A percentile compares a stretch with the other conserved stretches of the same genome.
Conservation (phyloP, 768 basidiomycete genomes). For the Tylopilus sp. region DNA sequence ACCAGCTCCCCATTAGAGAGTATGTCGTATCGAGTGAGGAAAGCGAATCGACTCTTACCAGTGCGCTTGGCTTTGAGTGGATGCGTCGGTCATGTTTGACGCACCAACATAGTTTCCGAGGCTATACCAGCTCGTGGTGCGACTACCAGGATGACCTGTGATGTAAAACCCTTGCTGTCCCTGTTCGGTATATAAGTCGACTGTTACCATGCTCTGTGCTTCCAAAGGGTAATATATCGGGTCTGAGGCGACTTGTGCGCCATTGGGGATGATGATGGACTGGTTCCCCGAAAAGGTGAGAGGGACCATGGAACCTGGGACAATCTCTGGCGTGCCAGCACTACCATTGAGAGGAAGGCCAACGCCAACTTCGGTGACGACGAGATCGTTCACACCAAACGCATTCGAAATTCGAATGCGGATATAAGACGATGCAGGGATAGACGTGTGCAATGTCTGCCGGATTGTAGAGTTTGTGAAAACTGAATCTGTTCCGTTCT, state of each 20-base stretch:
- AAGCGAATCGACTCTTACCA: no score
- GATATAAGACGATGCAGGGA: constrained; percentile 1
- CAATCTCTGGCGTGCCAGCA: neutral
- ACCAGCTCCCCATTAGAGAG: constrained; percentile 7
- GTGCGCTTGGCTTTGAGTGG: no score
- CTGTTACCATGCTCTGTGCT: neutral
- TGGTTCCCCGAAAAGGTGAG: constrained; percentile 2
- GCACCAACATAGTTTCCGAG: constrained; percentile 3
- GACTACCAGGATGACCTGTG: constrained; percentile 1
- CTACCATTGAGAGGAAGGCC: neutral
- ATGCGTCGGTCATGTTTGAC: constrained; percentile 12
- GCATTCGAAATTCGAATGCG: constrained; percentile 1
- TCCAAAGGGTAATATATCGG: neutral
- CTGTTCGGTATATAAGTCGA: constrained; percentile 2
- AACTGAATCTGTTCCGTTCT: constrained; percentile 1
- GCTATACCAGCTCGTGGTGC: constrained; percentile 1
- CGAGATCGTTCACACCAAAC: neutral
- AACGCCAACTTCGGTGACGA: no score
- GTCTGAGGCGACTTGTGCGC: neutral
- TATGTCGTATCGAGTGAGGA: neutral
- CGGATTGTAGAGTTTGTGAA: constrained; percentile 2
- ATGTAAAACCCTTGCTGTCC: constrained; percentile 1
- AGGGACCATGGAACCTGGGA: neutral
- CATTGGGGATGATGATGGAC: constrained; percentile 1
- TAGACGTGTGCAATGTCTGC: constrained; percentile 1